Base-by-base conservation (phyloP, 495 filamentous ascomycete species). In the Penicillium daleae region DNA sequence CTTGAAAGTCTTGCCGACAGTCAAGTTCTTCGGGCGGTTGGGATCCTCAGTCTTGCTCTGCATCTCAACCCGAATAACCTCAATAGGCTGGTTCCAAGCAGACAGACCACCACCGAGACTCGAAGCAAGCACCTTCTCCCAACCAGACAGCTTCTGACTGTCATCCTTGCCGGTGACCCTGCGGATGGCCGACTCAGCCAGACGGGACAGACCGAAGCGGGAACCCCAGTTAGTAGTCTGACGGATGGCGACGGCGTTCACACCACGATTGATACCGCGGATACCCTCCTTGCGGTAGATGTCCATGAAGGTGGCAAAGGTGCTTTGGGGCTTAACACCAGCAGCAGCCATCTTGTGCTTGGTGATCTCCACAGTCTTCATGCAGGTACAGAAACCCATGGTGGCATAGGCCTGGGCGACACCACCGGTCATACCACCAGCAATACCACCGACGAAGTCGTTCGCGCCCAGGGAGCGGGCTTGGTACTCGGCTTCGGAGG, bases 331-430 rank as follows among this genome's bases (percentile, higher is more conserved):
- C 79, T 93, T 92, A 39, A 88, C 85, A 68, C 95, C 95, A 31
- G 82, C 66, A 8, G 92, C 88, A 4, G 93, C 93, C 72, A 96
- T 80, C 85, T 97, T 97, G 83, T 95, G 91, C 80, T 96, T 93
- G 71, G 95, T 99, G 80, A 99, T 99, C 82, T 98, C 96, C 63
- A 97, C 96, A 59, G 95, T 99, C 88, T 99, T 99, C 95, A 99
- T 99, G 86, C 95, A 99, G 40, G 95, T 99, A 80, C 95, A 99
- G 87, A 99, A 99, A 60, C 95, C 95, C 93, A 99, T 97, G 66
- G 95, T 99, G 60, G 95, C 95, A 75, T 99, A 99, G 35, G 95
- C 95, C 81, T 99, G 95, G 50, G 93, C 96, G 57, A 99, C 87
- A 84, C 95, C 95, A 70, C 95, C 95, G 32, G 86, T 84, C 83